Evolutionary conservation across 306 rosid genomes (phyloP), one percentile per base, ranked within the genome.

Genomic region (Trifolium subterraneum): DNA sequence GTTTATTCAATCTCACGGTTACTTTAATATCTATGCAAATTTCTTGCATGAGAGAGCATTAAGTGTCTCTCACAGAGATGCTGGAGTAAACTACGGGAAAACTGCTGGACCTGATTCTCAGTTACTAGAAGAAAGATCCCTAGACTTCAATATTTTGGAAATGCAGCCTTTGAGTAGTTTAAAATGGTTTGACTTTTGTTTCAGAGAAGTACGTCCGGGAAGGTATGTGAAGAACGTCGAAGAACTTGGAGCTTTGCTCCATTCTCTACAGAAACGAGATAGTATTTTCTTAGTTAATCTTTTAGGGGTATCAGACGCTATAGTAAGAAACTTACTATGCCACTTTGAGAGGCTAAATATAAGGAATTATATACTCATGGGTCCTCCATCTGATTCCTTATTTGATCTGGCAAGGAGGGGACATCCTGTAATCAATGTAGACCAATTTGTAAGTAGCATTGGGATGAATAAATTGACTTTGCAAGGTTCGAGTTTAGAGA

Each of bases 21-120:
- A 91, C 80, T 93, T 83, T 18, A 93, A 93, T 82, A 85, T 93
- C 65, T 93, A 93, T 78, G 83, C 96, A 45, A 86, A 88, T 61
- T 87, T 91, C 82, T 82, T 88, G 79, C 84, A 69, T 11, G 96
- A 91, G 82, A 89, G 97, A 80, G 97, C 97, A 0, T 82, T 93
- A 66, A 91, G 97, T 71, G 88, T 88, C 62, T 93, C 98, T 82
- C 96, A 93, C 82, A 83, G 98, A 88, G 98, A 91, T 86, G 88
- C 94, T 16, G 98, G 98, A 84, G 96, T 93, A 6, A 93, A 91
- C 79, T 93, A 93, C 12, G 96, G 97, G 67, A 93, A 93, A 82
- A 91, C 96, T 70, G 97, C 91, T 69, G 97, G 98, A 71, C 97
- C 98, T 71, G 98, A 93, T 83, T 94, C 98, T 70, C 79, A 78